Evolutionary conservation across 1,284 basidiomycete species (phyloP), one percentile per base, ranked within the genome.

Genomic region (Boletus mariae): DNA sequence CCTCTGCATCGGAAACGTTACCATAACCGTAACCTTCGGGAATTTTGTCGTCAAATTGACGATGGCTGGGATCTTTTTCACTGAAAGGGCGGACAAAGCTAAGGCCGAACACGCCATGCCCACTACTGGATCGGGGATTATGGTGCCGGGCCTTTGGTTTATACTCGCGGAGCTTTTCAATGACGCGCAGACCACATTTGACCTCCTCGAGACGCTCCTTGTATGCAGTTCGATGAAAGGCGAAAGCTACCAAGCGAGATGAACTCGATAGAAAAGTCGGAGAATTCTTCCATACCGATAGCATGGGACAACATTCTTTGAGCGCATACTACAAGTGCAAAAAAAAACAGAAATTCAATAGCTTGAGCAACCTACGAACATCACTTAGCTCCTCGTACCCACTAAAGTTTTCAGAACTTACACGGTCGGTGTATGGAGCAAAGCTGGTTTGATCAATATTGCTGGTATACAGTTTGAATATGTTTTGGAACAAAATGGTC

Each of bases 181-280:
- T 80, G 34, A 82, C 80, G 20, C 69, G 68, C 25, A 91, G 76
- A 3, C 83, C 74, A 47, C 76, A 70, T 45, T 75, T 72, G 2
- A 90, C 76, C 20, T 75, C 71, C 10, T 82, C 78, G 13, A 90
- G 74, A 49, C 89, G 86, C 35, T 92, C 89, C 57, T 79, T 80
- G 64, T 84, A 92, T 12, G 90, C 90, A 8, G 80, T 85, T 44
- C 76, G 79, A 65, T 92, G 90, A 71, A 92, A 92, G 25, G 79
- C 75, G 60, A 85, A 85, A 0, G 86, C 85, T 78, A 34, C 11
- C 28, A 3, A 41, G 26, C 5, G 32, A 44, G 34, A 23, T 71
- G 26, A 68, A 53, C 32, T 26, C 17, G 17, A 34, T 9, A 17
- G 7, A 9, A 13, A 34, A 10, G 13, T 12, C 15, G 42, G 31